phyloP scores from a whole-genome alignment of 345 rosid genomes.

The Ceriops tagal region DNA sequence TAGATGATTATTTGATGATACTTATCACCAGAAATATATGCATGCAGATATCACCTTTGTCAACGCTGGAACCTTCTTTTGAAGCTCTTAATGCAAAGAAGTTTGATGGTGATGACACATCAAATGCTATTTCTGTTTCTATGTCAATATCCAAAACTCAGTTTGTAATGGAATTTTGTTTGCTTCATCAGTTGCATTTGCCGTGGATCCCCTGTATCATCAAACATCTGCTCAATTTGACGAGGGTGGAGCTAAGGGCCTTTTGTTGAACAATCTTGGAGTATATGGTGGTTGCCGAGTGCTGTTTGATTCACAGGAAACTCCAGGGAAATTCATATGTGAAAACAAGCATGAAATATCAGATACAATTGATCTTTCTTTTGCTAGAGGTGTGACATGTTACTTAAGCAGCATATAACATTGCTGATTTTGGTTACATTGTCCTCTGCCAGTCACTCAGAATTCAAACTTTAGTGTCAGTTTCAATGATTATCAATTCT shows the following conservation, averaged over 20 bases:
- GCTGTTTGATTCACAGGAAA: constrained; percentile 84
- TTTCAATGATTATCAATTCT: constrained; percentile 1
- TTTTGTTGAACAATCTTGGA: constrained; percentile 84
- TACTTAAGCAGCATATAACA: constrained; percentile 5
- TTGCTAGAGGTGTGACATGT: constrained; percentile 57
- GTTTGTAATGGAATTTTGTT: constrained; percentile 18
- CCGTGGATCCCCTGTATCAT: constrained; percentile 94
- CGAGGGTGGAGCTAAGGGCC: constrained; percentile 96
- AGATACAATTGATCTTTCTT: constrained; percentile 67
- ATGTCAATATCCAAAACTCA: constrained; percentile 16
- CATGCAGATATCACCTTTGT: constrained; percentile 80
- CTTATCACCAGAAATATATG: constrained; percentile 25
- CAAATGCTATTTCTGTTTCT: constrained; percentile 12
- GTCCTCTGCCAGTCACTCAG: not conserved
- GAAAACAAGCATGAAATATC: constrained; percentile 44
- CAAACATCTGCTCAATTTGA: constrained; percentile 98
- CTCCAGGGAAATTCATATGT: constrained; percentile 66
- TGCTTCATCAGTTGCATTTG: constrained; percentile 67
- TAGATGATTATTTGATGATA: constrained; percentile 2
- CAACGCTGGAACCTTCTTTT: constrained; percentile 79
- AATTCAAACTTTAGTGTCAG: not conserved
- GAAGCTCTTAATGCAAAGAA: constrained; percentile 85
- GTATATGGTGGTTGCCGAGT: constrained; percentile 84
- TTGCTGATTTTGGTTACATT: constrained; percentile 3
- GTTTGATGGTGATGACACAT: constrained; percentile 61